phyloP scores from a whole-genome alignment of 495 filamentous ascomycete genomes.

The Evansstolkia leycettana region DNA sequence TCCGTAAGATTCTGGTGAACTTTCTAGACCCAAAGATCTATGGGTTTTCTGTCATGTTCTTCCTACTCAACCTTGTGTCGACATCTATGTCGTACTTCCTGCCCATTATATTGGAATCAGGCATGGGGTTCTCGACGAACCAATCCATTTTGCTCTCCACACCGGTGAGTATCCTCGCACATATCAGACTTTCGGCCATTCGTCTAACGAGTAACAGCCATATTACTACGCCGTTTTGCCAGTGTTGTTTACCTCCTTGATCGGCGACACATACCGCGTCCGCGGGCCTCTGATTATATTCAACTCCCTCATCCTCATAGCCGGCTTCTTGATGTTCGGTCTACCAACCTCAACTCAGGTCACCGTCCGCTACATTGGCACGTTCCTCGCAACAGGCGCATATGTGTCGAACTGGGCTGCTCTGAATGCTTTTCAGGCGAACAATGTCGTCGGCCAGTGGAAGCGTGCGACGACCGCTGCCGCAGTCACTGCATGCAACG shows the following conservation, averaged over 20 bases:
- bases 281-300: slow-evolving; percentile 61
- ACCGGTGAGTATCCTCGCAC: slow-evolving; percentile 26
- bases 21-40: slow-evolving; percentile 61
- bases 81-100: slow-evolving; percentile 58
- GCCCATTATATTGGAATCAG: slow-evolving; percentile 57
- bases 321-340: slow-evolving; percentile 63
- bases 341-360: slow-evolving; percentile 46
- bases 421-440: slow-evolving; percentile 59
- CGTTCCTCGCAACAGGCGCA: slow-evolving; percentile 63
- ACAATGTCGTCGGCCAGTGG: slow-evolving; percentile 65
- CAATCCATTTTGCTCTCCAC: slow-evolving; percentile 59
- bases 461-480: slow-evolving; percentile 63
- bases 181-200: background rate
- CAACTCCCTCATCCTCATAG: slow-evolving; percentile 60
- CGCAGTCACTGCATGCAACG: slow-evolving; percentile 57
- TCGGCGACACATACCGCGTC: slow-evolving; percentile 52
- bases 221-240: slow-evolving; percentile 68
- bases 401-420: slow-evolving; percentile 76
- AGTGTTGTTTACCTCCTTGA: slow-evolving; percentile 53
- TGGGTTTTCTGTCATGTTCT: slow-evolving; percentile 61
- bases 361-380: slow-evolving; percentile 59
- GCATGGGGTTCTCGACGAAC: slow-evolving; percentile 58
- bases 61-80: slow-evolving; percentile 60
- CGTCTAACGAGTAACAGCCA: slow-evolving; percentile 23
- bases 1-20: slow-evolving; percentile 44